Base-by-base conservation (phyloP, 208 protist genomes). In the Strigomonas culicis region DNA sequence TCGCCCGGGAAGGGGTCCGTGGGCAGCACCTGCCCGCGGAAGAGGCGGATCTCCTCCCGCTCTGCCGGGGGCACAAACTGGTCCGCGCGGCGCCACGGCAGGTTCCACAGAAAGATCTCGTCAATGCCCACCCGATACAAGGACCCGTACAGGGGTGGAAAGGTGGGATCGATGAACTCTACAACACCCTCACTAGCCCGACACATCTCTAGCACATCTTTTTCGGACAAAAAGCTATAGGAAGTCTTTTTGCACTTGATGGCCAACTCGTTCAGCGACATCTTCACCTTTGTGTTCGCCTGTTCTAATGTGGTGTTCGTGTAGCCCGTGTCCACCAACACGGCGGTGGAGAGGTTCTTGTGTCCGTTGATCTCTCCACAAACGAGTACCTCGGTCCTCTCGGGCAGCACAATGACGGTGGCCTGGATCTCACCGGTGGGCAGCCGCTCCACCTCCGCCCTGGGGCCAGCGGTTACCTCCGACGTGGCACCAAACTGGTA, bases 371-470 rank as follows among this genome's bases (percentile, higher is more conserved):
- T 64, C 24, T 70, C 55, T 3, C 74, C 70, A 30, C 55, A 24
- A 17, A 89, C 50, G 11, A 92, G 71, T 44, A 74, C 41, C 68
- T 79, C 72, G 22, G 81, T 92, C 66, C 82, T 60, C 51, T 74
- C 67, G 2, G 85, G 85, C 49, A 72, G 74, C 28, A 92, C 79
- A 1, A 56, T 61, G 28, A 82, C 66, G 4, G 28, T 34, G 8
- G 67, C 55, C 46, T 69, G 62, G 0, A 61, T 49, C 70, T 76
- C 72, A 10, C 70, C 75, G 8, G 55, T 64, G 30, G 47, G 51
- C 31, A 49, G 52, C n/a, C 8, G 41, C 21, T 30, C 28, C 60
- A 80, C 15, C 1, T 31, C 43, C 1, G 75, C 57, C 31, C 75
- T 50, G 2, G 62, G 66, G 6, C 67, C 64, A 1, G 84, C 51